Percentiles rank a stretch among this genome's conserved stretches.
phyloP scores from a whole-genome alignment of 1,139 yeast genomes.

The Candida sojae region DNA sequence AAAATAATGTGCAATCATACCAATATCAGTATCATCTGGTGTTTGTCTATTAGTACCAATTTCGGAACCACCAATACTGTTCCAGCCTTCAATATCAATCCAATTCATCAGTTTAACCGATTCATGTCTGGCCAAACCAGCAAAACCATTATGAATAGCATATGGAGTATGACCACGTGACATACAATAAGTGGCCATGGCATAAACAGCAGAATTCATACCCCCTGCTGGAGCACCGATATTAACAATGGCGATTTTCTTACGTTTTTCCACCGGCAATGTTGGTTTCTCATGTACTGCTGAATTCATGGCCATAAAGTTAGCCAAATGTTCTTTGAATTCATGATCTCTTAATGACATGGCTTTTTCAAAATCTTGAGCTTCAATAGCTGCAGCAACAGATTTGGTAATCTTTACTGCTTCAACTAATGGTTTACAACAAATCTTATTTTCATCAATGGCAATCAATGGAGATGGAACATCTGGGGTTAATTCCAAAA shows the following conservation, averaged over 20 bases:
- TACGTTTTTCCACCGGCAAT: conserved; percentile 56
- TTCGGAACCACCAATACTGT: conserved; percentile 75
- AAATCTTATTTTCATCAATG: conserved; percentile 69
- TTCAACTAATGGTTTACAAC: conserved; percentile 68
- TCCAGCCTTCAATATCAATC: conserved; percentile 76
- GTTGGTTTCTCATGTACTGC: conserved; percentile 60
- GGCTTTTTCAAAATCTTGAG: conserved; percentile 62
- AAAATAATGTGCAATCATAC: conserved; percentile 74
- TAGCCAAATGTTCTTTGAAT: conserved; percentile 64
- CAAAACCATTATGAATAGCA: conserved; percentile 76
- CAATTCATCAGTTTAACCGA: conserved; percentile 62
- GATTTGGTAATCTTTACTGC: conserved; percentile 70
- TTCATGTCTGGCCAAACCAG: conserved; percentile 77
- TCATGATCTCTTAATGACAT: conserved; percentile 71
- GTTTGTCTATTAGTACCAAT: conserved; percentile 78
- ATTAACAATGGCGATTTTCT: conserved; percentile 70
- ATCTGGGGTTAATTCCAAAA: conserved; percentile 65
- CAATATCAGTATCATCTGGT: conserved; percentile 67
- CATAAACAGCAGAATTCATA: conserved; percentile 73
- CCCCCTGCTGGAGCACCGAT: conserved; percentile 88
- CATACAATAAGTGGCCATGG: conserved; percentile 73
- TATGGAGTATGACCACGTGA: conserved; percentile 74
- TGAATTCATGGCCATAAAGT: conserved; percentile 62
- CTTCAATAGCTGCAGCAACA: conserved; percentile 67
- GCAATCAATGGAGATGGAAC: conserved; percentile 81